These are phyloP conservation scores for Entophlyctis helioformis DNA, from an alignment of 192 early-diverging fungal genomes.

Conservation along the genomic window DNA sequence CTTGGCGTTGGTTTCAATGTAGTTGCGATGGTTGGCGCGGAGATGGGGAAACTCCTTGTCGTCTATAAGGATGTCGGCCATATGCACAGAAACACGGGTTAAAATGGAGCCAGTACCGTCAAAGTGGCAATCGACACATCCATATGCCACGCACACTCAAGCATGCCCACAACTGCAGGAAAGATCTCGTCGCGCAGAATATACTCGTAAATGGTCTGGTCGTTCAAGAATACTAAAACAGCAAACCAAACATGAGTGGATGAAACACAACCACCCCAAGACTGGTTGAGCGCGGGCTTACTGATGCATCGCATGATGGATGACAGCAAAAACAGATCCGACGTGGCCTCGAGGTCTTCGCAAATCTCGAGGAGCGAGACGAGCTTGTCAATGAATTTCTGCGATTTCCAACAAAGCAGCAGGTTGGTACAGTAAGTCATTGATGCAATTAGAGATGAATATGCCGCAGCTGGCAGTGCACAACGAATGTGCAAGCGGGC, in stretches of 20 bases:
- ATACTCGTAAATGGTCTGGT: constrained; percentile 57
- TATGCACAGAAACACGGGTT: background rate
- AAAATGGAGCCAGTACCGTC: background rate
- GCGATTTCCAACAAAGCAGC: background rate
- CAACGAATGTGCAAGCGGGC: background rate
- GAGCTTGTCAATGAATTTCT: constrained; percentile 65
- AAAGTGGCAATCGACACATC: background rate
- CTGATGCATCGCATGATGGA: constrained; percentile 64
- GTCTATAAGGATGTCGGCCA: constrained; percentile 29
- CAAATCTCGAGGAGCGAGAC: constrained; percentile 43
- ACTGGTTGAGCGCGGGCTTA: constrained; percentile 20
- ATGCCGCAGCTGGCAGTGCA: background rate
- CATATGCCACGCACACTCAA: constrained; percentile 58
- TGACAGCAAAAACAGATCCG: constrained; percentile 61
- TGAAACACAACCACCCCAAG: background rate
- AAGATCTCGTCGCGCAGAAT: constrained; percentile 71
- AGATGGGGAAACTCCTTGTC: constrained; percentile 58
- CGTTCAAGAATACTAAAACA: constrained; percentile 59
- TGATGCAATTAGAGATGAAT: background rate
- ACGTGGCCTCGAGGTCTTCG: constrained; percentile 69
- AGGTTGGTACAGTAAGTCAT: background rate
- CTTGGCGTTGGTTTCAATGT: constrained; percentile 33
- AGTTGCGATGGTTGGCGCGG: constrained; percentile 65
- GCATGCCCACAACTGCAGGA: constrained; percentile 57
- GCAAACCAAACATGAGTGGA: background rate